Evolutionary conservation across 768 basidiomycete genomes (phyloP), one percentile per base, ranked within the genome.

Genomic region (Podaxis pistillaris): DNA sequence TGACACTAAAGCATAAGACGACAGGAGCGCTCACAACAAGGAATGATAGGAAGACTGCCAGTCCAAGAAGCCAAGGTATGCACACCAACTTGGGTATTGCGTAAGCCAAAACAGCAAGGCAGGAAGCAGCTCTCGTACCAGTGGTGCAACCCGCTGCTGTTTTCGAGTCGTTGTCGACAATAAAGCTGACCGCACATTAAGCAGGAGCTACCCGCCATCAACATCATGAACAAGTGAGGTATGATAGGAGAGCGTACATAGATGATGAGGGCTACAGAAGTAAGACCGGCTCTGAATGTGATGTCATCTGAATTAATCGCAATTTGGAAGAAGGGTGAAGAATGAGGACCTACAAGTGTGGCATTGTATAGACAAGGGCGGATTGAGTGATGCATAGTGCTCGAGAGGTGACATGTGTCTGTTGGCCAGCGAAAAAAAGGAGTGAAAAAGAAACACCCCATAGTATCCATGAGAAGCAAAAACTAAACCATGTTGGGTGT

Each of bases 401-500:
- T 58, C 60, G 37, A 12, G 72, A 71, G 12, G 36, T 54, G 2
- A 70, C 66, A 0, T 68, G 66, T 49, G 63, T 64, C 63, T 73
- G 71, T 62, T 76, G 72, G 2, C 74, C 74, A 46, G 71, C 65
- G 56, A 74, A 63, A 57, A 71, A 68, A 41, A 73, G 67, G 33
- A 76, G 65, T 11, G 72, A 71, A 50, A 74, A 76, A 8, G 71
- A 74, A 52, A 72, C 41, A 17, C 65, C 65, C 7, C 71, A 74
- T 37, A 74, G 1, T 26, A 75, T 69, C 74, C 74, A 76, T 13
- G 70, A 69, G 12, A 63, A 28, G 40, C 67, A 66, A 59, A 76
- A 75, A 54, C 70, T 72, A 56, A 73, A 74, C 73, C 73, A 76
- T 1, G 73, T 73, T 15, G 71, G 59, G 57, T 70, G 70, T 52